Conservation (phyloP, 2,329 filamentous ascomycete species). For the Sporothrix pseudoabietina region DNA sequence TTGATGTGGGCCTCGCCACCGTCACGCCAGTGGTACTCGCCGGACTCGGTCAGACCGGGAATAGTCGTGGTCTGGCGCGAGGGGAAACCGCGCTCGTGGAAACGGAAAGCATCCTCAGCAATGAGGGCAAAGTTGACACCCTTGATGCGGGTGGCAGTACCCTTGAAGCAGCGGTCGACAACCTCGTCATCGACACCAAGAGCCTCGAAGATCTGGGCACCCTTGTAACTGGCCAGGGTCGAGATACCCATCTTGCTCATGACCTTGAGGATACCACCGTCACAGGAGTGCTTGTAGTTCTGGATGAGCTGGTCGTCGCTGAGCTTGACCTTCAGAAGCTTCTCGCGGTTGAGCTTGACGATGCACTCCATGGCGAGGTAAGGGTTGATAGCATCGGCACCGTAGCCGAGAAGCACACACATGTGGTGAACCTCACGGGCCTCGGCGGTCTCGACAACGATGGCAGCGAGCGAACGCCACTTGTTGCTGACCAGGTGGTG, state of each 20-base stretch:
- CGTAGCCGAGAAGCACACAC: slow-evolving; percentile 96
- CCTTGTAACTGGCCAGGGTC: slow-evolving; percentile 93
- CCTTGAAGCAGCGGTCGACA: slow-evolving; percentile 91
- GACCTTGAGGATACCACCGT: slow-evolving; percentile 95
- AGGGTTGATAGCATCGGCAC: slow-evolving; percentile 90
- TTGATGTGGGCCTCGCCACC: slow-evolving; percentile 95
- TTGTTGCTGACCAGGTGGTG: slow-evolving; percentile 95
- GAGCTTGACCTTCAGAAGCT: slow-evolving; percentile 87
- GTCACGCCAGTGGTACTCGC: slow-evolving; percentile 98
- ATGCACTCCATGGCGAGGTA: slow-evolving; percentile 97
- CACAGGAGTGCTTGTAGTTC: slow-evolving; percentile 96
- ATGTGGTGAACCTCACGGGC: slow-evolving; percentile 98
- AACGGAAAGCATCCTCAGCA: slow-evolving; percentile 89
- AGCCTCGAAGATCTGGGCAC: slow-evolving; percentile 95
- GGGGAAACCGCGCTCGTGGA: slow-evolving; percentile 92
- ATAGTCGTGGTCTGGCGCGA: slow-evolving; percentile 74
- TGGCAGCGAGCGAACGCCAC: slow-evolving; percentile 84
- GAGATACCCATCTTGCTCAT: slow-evolving; percentile 99
- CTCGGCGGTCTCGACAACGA: slow-evolving; percentile 90
- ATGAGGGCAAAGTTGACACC: slow-evolving; percentile 93
- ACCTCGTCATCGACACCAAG: slow-evolving; percentile 90
- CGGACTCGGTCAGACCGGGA: slow-evolving; percentile 83
- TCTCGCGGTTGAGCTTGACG: slow-evolving; percentile 92
- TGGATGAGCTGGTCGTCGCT: slow-evolving; percentile 79
- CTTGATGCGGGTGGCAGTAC: slow-evolving; percentile 90